Conservation (phyloP, 768 basidiomycete genomes). For the Termitomyces bulborhizus region DNA sequence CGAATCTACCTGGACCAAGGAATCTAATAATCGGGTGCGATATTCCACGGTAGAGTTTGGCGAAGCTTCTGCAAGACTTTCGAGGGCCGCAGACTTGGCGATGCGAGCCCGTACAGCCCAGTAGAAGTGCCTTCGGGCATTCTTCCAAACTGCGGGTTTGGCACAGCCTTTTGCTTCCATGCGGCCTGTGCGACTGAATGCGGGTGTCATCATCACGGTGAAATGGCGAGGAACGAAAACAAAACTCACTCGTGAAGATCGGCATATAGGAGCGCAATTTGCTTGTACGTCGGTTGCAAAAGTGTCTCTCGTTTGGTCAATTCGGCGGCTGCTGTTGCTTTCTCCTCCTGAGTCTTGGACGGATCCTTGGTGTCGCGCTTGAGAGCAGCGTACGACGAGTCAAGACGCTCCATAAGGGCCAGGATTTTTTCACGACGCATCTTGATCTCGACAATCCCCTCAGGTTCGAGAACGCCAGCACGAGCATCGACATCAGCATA, state of each 20-base stretch:
- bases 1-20: slow-evolving; percentile 50
- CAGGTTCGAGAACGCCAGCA: slow-evolving; percentile 94
- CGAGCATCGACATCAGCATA: slow-evolving; percentile 95
- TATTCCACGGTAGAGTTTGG: slow-evolving; percentile 67
- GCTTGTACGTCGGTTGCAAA: slow-evolving; percentile 87
- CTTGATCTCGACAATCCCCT: slow-evolving; percentile 97
- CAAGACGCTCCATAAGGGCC: slow-evolving; percentile 88
- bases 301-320: slow-evolving; percentile 72
- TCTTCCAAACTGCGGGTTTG: slow-evolving; percentile 79
- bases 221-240: slow-evolving; percentile 5
- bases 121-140: slow-evolving; percentile 87
- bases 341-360: slow-evolving; percentile 69
- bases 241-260: slow-evolving; percentile 88
- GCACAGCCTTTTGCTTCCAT: slow-evolving; percentile 99
- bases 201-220: not conserved
- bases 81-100: slow-evolving; percentile 59
- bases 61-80: slow-evolving; percentile 60
- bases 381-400: slow-evolving; percentile 71
- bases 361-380: slow-evolving; percentile 78
- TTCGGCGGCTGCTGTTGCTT: slow-evolving; percentile 58
- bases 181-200: slow-evolving; percentile 75
- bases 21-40: slow-evolving; percentile 56
- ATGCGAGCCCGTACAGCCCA: slow-evolving; percentile 87
- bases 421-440: slow-evolving; percentile 93
- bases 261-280: slow-evolving; percentile 89